Evolutionary conservation across 176 grass and related monocot species (phyloP).

Genomic region (Typha latifolia): DNA sequence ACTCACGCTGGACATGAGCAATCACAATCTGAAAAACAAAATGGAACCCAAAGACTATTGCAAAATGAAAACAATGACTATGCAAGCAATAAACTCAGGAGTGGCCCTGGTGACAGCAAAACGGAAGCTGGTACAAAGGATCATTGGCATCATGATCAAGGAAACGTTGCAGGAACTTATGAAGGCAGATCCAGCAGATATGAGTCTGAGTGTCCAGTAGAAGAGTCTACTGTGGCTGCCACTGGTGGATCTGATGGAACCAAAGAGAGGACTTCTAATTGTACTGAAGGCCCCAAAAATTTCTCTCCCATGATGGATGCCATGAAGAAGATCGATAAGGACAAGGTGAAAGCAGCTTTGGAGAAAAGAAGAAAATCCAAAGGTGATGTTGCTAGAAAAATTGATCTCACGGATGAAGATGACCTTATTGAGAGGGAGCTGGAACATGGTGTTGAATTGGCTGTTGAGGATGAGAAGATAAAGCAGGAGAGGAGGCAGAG

Average conservation of each 20-base stretch:
- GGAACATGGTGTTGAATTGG: conserved; percentile 71
- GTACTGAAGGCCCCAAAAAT: conserved; percentile 24
- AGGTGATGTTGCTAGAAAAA: conserved; percentile 39
- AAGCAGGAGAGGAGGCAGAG: conserved; percentile 5
- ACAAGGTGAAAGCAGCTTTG: conserved; percentile 60
- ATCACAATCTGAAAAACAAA: conserved; percentile 36
- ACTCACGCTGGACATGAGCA: conserved; percentile 23
- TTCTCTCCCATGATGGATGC: conserved; percentile 39
- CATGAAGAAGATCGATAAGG: conserved; percentile 56
- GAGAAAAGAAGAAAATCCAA: conserved; percentile 55
- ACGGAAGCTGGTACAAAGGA: conserved; percentile 20
- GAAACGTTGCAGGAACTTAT: conserved; percentile 15
- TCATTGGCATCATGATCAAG: conserved; percentile 15
- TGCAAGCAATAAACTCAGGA: conserved; percentile 21
- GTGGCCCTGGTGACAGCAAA: conserved; percentile 26
- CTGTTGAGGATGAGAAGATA: conserved; percentile 31
- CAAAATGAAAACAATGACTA: conserved; percentile 14
- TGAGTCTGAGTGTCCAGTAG: conserved; percentile 21
- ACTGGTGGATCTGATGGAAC: background rate
- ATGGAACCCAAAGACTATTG: background rate
- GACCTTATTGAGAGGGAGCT: conserved; percentile 73
- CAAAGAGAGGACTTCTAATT: conserved; percentile 8
- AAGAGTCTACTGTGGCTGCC: conserved; percentile 5
- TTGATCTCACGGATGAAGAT: conserved; percentile 52
- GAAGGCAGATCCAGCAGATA: conserved; percentile 23